Evolutionary conservation across 495 filamentous ascomycete genomes (phyloP).

Genomic region (Xylaria castorea): DNA sequence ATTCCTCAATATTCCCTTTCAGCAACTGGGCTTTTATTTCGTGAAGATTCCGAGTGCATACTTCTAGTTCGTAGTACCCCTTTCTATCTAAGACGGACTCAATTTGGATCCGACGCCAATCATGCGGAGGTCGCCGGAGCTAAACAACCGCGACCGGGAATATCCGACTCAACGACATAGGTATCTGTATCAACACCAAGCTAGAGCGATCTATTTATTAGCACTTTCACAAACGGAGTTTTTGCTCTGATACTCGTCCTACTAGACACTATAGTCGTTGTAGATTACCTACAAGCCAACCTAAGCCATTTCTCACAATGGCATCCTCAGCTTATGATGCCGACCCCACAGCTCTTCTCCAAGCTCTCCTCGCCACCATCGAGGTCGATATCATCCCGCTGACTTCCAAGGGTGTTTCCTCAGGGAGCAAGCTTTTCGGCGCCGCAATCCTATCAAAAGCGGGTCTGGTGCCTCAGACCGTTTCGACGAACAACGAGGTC

Average conservation of each 20-base stretch:
- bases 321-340: not conserved
- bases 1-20: not conserved
- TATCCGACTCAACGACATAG: not conserved
- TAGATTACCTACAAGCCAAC: not conserved
- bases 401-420: conserved; percentile 44
- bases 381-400: conserved; percentile 44
- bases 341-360: conserved; percentile 34
- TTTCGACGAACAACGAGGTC: conserved; percentile 50
- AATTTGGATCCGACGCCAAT: not conserved
- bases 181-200: not conserved
- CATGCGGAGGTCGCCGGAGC: conserved; percentile 22
- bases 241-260: not conserved
- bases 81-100: not conserved
- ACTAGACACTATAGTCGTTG: not conserved
- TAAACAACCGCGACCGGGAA: not conserved
- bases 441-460: conserved; percentile 46
- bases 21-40: not conserved
- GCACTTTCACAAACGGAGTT: not conserved
- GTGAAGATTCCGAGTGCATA: not conserved
- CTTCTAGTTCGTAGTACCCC: not conserved
- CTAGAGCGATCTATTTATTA: not conserved
- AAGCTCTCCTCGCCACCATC: conserved; percentile 42
- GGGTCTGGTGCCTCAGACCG: conserved; percentile 37
- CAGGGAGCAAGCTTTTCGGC: conserved; percentile 50
- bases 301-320: not conserved